Percentiles rank a stretch among this genome's conserved stretches.
Evolutionary conservation across 164 flowering plant species (phyloP).

Genomic region (Amborella trichopoda): DNA sequence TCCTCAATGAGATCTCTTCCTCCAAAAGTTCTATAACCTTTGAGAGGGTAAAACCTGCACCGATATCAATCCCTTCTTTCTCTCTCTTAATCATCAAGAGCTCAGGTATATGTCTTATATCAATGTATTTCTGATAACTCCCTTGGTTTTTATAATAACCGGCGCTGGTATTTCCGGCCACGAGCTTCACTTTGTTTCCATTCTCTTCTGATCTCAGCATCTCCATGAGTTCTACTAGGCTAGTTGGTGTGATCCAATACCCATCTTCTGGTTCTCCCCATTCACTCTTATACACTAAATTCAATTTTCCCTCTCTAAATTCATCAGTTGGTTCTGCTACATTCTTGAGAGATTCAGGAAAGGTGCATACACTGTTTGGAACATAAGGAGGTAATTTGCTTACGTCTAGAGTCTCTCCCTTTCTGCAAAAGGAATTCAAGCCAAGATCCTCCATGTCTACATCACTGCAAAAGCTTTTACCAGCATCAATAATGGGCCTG

Average conservation of each 20-base stretch:
- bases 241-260: slow-evolving; percentile 49
- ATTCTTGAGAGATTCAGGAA: slow-evolving; percentile 53
- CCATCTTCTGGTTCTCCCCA: not conserved
- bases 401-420: slow-evolving; percentile 25
- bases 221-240: slow-evolving; percentile 34
- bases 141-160: slow-evolving; percentile 71
- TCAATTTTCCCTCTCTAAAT: slow-evolving; percentile 14
- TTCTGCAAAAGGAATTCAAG: slow-evolving; percentile 56
- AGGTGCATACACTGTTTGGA: slow-evolving; percentile 19
- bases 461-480: slow-evolving; percentile 83
- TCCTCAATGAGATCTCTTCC: slow-evolving; percentile 6
- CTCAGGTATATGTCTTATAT: slow-evolving; percentile 61
- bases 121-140: slow-evolving; percentile 40
- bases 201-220: slow-evolving; percentile 14
- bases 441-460: slow-evolving; percentile 94
- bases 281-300: not conserved
- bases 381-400: slow-evolving; percentile 33
- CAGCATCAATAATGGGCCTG: slow-evolving; percentile 81
- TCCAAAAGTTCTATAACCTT: slow-evolving; percentile 46
- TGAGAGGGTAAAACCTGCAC: slow-evolving; percentile 75
- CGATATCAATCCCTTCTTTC: slow-evolving; percentile 51
- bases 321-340: slow-evolving; percentile 17
- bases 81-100: slow-evolving; percentile 41
- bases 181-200: slow-evolving; percentile 26
- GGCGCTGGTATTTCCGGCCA: slow-evolving; percentile 71